A percentile compares a stretch with the other conserved stretches of the same genome.
phyloP scores from a whole-genome alignment of 2,329 filamentous ascomycete species.

The Alternaria solani region DNA sequence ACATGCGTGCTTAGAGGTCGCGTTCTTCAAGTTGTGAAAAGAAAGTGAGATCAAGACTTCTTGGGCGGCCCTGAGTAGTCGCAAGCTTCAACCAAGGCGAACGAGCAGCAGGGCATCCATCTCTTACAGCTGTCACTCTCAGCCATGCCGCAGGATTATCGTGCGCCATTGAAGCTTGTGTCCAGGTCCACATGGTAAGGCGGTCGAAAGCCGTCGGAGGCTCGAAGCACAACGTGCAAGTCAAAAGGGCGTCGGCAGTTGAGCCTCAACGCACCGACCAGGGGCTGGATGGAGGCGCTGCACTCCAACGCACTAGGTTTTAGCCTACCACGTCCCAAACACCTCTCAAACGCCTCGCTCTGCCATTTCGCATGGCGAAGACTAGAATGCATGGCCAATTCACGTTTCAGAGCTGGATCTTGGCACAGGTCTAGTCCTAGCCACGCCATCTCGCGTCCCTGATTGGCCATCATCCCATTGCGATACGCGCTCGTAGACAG shows the following conservation, averaged over 20 bases:
- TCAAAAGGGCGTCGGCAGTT: conserved; percentile 12
- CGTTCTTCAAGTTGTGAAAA: background rate
- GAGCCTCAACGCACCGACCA: conserved; percentile 10
- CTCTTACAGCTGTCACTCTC: conserved; percentile 28
- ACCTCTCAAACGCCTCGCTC: conserved; percentile 39
- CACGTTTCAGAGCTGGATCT: conserved; percentile 39
- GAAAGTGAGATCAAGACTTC: background rate
- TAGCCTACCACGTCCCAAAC: conserved; percentile 33
- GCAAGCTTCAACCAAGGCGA: conserved; percentile 12
- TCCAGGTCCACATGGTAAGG: conserved; percentile 4
- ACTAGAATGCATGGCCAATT: conserved; percentile 32
- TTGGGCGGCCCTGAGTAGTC: background rate
- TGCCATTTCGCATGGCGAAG: conserved; percentile 30
- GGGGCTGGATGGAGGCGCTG: conserved; percentile 22
- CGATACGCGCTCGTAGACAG: conserved; percentile 40
- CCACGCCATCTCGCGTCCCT: conserved; percentile 19
- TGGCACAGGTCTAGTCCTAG: conserved; percentile 23
- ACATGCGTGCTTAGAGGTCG: background rate
- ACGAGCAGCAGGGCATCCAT: conserved; percentile 8
- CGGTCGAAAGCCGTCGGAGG: conserved; percentile 11
- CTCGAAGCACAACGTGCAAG: conserved; percentile 1
- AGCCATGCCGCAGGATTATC: conserved; percentile 17
- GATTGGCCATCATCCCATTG: conserved; percentile 44
- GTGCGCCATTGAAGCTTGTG: conserved; percentile 15
- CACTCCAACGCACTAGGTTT: conserved; percentile 33